Conservation (phyloP, 192 early-diverging fungal genomes). For the Ambispora gerdemannii region DNA sequence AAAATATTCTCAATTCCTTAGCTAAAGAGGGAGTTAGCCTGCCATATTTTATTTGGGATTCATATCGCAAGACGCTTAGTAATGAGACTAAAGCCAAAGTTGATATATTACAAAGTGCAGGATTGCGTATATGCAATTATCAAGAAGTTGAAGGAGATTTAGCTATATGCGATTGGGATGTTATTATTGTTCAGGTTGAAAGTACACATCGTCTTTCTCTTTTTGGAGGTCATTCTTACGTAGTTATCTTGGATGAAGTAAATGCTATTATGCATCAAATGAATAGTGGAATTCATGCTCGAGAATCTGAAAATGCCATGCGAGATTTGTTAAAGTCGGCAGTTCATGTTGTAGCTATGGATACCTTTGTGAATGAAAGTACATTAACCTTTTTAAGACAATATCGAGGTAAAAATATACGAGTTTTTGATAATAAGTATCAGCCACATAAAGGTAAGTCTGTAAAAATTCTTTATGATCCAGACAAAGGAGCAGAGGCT, state of each 20-base stretch:
- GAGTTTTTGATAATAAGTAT: constrained; percentile 14
- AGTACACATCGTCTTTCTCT: constrained; percentile 14
- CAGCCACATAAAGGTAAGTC: constrained; percentile 7
- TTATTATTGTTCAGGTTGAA: constrained; percentile 19
- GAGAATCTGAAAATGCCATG: constrained; percentile 17
- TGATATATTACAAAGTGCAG: background rate
- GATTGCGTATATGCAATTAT: background rate
- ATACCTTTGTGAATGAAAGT: background rate
- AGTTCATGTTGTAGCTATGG: constrained; percentile 1
- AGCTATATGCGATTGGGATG: background rate
- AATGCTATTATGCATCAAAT: constrained; percentile 5
- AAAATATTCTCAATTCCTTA: constrained; percentile 15
- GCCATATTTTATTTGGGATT: constrained; percentile 1
- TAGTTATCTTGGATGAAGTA: constrained; percentile 3
- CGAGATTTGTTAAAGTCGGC: background rate
- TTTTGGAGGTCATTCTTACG: background rate
- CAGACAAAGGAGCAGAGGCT: constrained; percentile 16
- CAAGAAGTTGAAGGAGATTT: background rate
- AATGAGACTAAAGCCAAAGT: constrained; percentile 16
- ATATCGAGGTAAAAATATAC: constrained; percentile 11
- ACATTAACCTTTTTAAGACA: constrained; percentile 21
- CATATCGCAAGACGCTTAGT: constrained; percentile 12
- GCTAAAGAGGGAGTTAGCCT: background rate
- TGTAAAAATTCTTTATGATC: constrained; percentile 18
- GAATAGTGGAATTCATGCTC: constrained; percentile 4